Conservation (phyloP, 164 flowering plant genomes). For the Macadamia integrifolia region DNA sequence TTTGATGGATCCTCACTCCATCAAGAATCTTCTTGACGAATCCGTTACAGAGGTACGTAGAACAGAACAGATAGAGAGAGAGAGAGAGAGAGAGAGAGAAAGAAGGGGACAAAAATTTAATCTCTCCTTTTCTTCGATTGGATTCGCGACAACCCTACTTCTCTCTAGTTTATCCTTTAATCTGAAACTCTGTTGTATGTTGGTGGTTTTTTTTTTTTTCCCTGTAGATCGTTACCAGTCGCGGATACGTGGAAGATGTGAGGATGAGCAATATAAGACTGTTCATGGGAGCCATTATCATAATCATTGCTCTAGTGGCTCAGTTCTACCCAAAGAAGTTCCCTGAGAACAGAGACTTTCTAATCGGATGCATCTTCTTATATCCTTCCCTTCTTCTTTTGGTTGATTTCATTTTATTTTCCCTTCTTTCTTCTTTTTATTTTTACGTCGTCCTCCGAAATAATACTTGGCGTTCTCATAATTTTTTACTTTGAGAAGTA, state of each 20-base stretch:
- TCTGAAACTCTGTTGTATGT: neutral
- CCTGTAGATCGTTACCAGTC: constrained; percentile 57
- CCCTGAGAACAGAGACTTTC: constrained; percentile 71
- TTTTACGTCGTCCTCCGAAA: neutral
- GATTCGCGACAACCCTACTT: too few species aligned
- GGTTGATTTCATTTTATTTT: neutral
- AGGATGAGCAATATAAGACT: constrained; percentile 69
- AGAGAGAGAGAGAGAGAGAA: too few species aligned
- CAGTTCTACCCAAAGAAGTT: constrained; percentile 95
- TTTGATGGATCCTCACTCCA: constrained; percentile 73
- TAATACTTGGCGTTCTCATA: neutral
- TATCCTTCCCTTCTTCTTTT: constrained; percentile 78
- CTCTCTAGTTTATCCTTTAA: too few species aligned
- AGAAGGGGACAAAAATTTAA: too few species aligned
- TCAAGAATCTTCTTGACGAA: constrained; percentile 89
- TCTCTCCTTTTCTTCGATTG: too few species aligned
- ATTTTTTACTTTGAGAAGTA: neutral
- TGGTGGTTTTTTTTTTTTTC: neutral
- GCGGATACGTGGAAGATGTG: constrained; percentile 75
- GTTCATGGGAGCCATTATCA: constrained; percentile 59
- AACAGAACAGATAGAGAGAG: too few species aligned
- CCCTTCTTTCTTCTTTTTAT: neutral
- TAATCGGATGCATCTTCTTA: constrained; percentile 76
- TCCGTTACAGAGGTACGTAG: constrained; percentile 90
- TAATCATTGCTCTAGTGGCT: constrained; percentile 71